Base-by-base conservation (phyloP, 441 rosid species). In the Pelargonium fulgidum region DNA sequence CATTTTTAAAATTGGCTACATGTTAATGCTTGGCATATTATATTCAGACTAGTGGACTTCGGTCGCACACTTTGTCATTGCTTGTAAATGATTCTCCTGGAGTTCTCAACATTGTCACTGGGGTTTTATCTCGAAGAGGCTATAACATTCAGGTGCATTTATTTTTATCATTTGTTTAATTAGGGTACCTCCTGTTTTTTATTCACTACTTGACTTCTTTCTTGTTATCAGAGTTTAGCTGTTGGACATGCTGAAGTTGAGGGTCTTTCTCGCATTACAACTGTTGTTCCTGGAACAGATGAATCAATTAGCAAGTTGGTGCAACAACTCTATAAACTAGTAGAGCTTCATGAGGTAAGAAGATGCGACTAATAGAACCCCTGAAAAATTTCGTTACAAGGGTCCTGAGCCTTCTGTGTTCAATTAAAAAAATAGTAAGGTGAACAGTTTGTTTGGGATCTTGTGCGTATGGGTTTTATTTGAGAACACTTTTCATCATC, bases 251-350 rank as follows among this genome's bases (percentile, higher is more conserved):
- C 96, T 69, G 97, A 89, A 85, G 77, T 75, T 52, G 84, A 86
- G 81, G 94, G 97, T 5, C 77, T 80, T 56, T 89, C 97, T 72
- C 92, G 94, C 72, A 91, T 91, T 64, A 91, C 94, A 72, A 85
- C 96, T 12, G 97, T 91, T 73, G 85, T 89, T 66, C 91, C 96
- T 72, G 96, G 86, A 65, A 89, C 97, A 2, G 91, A 91, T 82
- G 92, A 87, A 80, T 91, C 96, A 22, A 75, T 91, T 72, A 75
- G 84, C 85, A 91, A 85, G 79, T 77, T 91, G 88, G 84, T 85
- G 73, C 89, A 91, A 76, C 97, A 91, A 74, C 93, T 91, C 62
- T 79, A 81, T 76, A 91, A 91, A 75, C 86, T 91, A 61, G 80
- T 89, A 29, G 91, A 87, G 24, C 76, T 91, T 70, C 93, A 86